Conservation (phyloP, 2,329 filamentous ascomycete genomes). For the Hymenoscyphus repandus region DNA sequence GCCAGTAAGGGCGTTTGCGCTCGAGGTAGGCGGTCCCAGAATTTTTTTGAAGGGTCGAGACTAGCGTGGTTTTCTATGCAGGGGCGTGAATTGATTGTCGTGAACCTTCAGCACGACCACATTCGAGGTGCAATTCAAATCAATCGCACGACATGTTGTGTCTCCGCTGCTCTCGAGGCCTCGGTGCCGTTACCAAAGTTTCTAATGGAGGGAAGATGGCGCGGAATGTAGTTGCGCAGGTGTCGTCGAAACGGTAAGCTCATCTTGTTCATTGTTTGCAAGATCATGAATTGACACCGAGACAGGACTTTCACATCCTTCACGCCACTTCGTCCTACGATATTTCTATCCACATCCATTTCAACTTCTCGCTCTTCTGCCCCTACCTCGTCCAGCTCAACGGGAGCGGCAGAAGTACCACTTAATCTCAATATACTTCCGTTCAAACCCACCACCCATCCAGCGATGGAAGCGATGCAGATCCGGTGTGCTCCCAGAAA, state of each 20-base stretch:
- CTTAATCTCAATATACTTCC: constrained; percentile 25
- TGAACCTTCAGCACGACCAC: neutral
- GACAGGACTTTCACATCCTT: constrained; percentile 30
- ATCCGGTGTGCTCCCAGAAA: constrained; percentile 31
- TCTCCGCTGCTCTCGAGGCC: constrained; percentile 23
- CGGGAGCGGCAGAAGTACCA: constrained; percentile 3
- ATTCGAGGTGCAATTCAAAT: neutral
- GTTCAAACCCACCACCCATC: constrained; percentile 28
- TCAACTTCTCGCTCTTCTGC: neutral
- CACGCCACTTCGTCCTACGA: constrained; percentile 24
- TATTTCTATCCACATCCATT: constrained; percentile 17
- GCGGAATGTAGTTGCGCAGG: constrained; percentile 9
- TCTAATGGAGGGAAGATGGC: constrained; percentile 9
- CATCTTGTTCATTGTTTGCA: neutral
- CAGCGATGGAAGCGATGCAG: constrained; percentile 27
- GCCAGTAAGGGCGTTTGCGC: no score
- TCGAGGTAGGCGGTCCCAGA: no score
- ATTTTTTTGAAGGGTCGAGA: no score
- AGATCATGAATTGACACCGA: neutral
- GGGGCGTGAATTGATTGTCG: neutral
- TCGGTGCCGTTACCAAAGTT: constrained; percentile 15
- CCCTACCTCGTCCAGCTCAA: neutral
- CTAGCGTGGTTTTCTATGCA: constrained; percentile 5
- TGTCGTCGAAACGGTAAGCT: constrained; percentile 20
- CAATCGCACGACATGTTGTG: constrained; percentile 26